A percentile compares a stretch with the other conserved stretches of the same genome.
Evolutionary conservation across 2,329 filamentous ascomycete species (phyloP).

Genomic region (Sclerotinia glacialis): DNA sequence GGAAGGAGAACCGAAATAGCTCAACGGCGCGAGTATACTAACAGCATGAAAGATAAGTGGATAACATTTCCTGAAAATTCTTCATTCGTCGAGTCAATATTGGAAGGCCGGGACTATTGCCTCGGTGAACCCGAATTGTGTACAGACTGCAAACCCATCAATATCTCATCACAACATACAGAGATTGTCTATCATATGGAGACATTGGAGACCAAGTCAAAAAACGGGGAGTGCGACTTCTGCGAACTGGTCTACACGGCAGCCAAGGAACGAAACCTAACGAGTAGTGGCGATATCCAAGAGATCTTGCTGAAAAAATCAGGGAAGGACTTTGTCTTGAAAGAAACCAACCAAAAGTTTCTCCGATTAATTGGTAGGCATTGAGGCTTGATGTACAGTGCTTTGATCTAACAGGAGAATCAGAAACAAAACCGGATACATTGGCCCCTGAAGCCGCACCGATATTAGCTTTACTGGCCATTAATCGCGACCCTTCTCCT

Average conservation of each 20-base stretch:
- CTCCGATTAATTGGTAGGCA: constrained; percentile 1
- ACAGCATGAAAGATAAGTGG: not conserved
- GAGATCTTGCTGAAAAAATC: not conserved
- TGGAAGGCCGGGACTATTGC: not conserved
- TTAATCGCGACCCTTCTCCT: not conserved
- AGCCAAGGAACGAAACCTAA: not conserved
- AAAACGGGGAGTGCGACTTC: not conserved
- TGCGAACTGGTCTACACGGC: not conserved
- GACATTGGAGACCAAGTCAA: not conserved
- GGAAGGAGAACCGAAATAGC: not conserved
- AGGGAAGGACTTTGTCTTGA: not conserved
- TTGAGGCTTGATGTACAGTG: not conserved
- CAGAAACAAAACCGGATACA: not conserved
- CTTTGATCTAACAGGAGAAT: not conserved
- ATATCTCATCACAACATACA: not conserved
- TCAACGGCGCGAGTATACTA: not conserved
- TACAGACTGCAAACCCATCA: not conserved
- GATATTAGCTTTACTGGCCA: not conserved
- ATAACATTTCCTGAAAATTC: not conserved
- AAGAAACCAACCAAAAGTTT: not conserved
- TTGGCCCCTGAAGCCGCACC: not conserved
- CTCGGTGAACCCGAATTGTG: not conserved
- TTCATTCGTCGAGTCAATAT: not conserved
- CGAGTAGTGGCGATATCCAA: not conserved
- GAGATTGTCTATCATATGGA: not conserved